These are phyloP conservation scores for Cadophora gregata DNA, from an alignment of 2,329 filamentous ascomycete species.

Conservation along the genomic window DNA sequence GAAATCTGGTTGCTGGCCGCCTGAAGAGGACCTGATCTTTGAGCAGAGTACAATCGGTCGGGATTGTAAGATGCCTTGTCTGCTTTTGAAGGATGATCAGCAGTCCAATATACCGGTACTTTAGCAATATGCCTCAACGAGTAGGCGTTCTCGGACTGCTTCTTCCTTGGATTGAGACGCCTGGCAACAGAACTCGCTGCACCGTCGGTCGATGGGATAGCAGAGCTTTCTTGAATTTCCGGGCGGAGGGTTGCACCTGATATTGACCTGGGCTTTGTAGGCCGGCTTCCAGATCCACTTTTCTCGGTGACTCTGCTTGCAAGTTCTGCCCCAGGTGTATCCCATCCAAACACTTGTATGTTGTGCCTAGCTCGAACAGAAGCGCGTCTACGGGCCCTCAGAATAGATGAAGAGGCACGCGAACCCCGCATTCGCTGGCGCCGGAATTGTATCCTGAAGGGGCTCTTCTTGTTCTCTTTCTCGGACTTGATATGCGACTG, in stretches of 20 bases:
- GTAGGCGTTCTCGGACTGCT: conserved; percentile 24
- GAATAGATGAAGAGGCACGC: conserved; percentile 24
- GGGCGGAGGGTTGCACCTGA: neutral
- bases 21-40: conserved; percentile 29
- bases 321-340: conserved; percentile 25
- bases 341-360: conserved; percentile 37
- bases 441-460: conserved; percentile 25
- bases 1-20: conserved; percentile 24
- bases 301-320: conserved; percentile 24
- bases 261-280: neutral
- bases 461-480: conserved; percentile 32
- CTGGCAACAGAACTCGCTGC: conserved; percentile 28
- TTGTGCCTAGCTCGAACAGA: conserved; percentile 32
- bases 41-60: conserved; percentile 17
- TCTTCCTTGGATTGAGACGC: conserved; percentile 16
- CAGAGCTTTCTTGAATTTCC: conserved; percentile 1
- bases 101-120: conserved; percentile 32
- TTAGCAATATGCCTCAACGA: conserved; percentile 37
- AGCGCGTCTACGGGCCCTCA: conserved; percentile 30
- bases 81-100: conserved; percentile 11
- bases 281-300: neutral
- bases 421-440: conserved; percentile 26
- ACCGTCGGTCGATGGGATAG: conserved; percentile 33
- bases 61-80: conserved; percentile 13
- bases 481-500: conserved; percentile 27